These are phyloP conservation scores for Geranium incanum DNA, from an alignment of 441 rosid species.

Conservation along the genomic window DNA sequence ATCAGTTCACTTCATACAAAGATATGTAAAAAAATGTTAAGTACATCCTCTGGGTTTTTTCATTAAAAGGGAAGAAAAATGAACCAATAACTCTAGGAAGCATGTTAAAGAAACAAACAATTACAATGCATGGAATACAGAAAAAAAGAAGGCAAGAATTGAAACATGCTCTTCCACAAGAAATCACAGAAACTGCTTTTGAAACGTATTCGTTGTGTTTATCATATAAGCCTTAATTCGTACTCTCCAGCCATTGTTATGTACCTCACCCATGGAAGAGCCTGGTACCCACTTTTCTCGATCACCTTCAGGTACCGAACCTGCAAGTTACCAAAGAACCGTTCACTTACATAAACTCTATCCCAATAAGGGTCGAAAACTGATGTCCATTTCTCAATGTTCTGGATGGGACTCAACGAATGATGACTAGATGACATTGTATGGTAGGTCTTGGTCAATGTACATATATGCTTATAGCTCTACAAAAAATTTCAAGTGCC, in stretches of 20 bases:
- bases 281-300: constrained; percentile 81
- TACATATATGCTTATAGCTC: background rate
- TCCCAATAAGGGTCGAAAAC: background rate
- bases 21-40: too few relatives aligned
- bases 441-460: background rate
- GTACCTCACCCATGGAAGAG: constrained; percentile 37
- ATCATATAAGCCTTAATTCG: constrained; percentile 63
- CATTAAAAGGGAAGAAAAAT: too few relatives aligned
- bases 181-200: too few relatives aligned
- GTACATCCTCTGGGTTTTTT: too few relatives aligned
- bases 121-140: too few relatives aligned
- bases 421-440: background rate
- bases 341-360: background rate
- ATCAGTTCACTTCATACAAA: too few relatives aligned
- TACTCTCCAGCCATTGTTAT: constrained; percentile 87
- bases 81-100: too few relatives aligned
- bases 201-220: too few relatives aligned
- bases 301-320: constrained; percentile 78
- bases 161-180: too few relatives aligned
- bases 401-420: background rate
- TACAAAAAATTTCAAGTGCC: background rate
- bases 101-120: too few relatives aligned
- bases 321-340: constrained; percentile 26
- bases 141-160: too few relatives aligned
- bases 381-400: background rate